Evolutionary conservation across 2,329 filamentous ascomycete genomes (phyloP).

Genomic region (Beauveria rudraprayagi): DNA sequence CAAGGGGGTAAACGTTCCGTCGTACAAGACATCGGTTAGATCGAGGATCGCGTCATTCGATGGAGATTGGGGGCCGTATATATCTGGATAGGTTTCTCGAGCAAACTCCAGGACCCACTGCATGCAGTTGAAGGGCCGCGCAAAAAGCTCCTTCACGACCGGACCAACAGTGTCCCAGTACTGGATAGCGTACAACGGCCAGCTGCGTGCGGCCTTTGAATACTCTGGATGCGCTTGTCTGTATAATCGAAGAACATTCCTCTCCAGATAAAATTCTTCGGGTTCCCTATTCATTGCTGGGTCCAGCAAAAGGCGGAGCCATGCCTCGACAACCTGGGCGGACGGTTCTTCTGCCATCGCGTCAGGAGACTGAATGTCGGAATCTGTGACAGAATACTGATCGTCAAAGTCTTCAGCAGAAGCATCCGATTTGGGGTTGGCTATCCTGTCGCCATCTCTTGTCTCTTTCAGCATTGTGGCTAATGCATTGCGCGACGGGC

Average conservation of each 20-base stretch:
- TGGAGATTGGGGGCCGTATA: conserved; percentile 16
- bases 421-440: not conserved
- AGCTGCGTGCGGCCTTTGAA: conserved; percentile 20
- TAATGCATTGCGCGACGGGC: not conserved
- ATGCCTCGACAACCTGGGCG: not conserved
- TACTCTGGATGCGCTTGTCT: conserved; percentile 19
- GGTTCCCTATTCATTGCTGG: conserved; percentile 18
- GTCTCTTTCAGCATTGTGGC: conserved; percentile 5
- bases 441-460: not conserved
- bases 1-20: conserved; percentile 22
- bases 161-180: conserved; percentile 22
- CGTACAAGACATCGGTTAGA: conserved; percentile 23
- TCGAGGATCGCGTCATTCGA: conserved; percentile 19
- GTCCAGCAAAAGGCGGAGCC: conserved; percentile 7
- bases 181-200: conserved; percentile 20
- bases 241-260: conserved; percentile 16
- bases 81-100: conserved; percentile 21
- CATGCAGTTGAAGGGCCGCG: conserved; percentile 23
- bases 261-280: conserved; percentile 20
- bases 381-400: not conserved
- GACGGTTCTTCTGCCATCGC: not conserved
- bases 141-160: conserved; percentile 23
- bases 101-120: conserved; percentile 31
- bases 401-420: not conserved
- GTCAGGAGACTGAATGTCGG: not conserved